Evolutionary conservation across 164 flowering plant genomes (phyloP).

Genomic region (Magnolia kwangsiensis): DNA sequence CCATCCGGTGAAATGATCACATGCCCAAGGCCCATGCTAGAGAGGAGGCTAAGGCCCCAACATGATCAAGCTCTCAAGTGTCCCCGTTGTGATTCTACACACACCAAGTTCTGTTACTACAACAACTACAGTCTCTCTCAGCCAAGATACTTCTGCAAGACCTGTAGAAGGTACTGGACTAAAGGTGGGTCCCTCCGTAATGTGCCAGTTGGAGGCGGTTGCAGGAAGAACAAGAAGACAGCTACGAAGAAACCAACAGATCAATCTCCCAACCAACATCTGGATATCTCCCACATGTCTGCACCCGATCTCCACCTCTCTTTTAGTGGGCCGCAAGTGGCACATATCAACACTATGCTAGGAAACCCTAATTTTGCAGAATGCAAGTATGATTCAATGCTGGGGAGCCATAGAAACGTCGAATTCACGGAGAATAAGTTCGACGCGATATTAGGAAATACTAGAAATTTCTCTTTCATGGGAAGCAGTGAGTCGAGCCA

Average conservation of each 20-base stretch:
- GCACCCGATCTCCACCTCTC: constrained; percentile 53
- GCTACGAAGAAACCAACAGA: constrained; percentile 32
- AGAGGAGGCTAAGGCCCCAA: constrained; percentile 60
- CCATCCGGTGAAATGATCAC: constrained; percentile 50
- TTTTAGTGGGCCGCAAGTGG: constrained; percentile 35
- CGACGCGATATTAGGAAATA: constrained; percentile 27
- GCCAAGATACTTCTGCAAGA: constrained; percentile 82
- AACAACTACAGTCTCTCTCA: constrained; percentile 85
- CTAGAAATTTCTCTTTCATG: constrained; percentile 39
- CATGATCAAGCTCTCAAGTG: constrained; percentile 71
- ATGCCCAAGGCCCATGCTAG: constrained; percentile 46
- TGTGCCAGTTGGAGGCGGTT: constrained; percentile 84
- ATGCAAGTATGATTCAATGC: constrained; percentile 18
- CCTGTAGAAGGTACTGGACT: constrained; percentile 83
- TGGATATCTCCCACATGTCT: constrained; percentile 9
- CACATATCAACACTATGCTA: constrained; percentile 31
- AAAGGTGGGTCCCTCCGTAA: constrained; percentile 77
- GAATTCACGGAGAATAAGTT: constrained; percentile 29
- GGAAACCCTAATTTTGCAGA: constrained; percentile 18
- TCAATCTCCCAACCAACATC: constrained; percentile 19
- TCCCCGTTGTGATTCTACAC: constrained; percentile 74
- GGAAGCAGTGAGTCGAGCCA: constrained; percentile 22
- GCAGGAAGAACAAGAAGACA: constrained; percentile 59
- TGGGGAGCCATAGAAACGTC: constrained; percentile 31
- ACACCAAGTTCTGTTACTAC: constrained; percentile 85